Percentiles rank a stretch among this genome's conserved stretches.
These are phyloP conservation scores for Trichoderma simmonsii DNA, from an alignment of 2,329 filamentous ascomycete genomes.

Conservation along the genomic window DNA sequence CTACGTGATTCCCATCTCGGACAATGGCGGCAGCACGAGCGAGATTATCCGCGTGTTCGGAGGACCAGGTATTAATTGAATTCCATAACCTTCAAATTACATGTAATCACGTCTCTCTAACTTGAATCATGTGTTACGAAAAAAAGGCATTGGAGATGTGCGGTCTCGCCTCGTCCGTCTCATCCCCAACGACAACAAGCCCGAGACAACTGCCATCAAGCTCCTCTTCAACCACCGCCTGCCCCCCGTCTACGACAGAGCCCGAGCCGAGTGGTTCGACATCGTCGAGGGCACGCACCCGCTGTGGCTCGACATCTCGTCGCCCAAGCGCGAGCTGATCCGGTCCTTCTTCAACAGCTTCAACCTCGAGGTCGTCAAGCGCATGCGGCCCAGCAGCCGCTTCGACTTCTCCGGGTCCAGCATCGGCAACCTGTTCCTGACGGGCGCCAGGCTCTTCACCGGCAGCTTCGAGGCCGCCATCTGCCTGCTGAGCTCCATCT, in stretches of 20 bases:
- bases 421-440: constrained; percentile 76
- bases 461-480: constrained; percentile 91
- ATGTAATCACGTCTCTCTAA: constrained; percentile 24
- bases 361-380: constrained; percentile 75
- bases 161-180: constrained; percentile 74
- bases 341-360: constrained; percentile 73
- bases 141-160: constrained; percentile 53
- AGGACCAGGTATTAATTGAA: constrained; percentile 65
- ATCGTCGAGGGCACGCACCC: constrained; percentile 79
- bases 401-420: constrained; percentile 77
- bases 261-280: constrained; percentile 78
- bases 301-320: constrained; percentile 70
- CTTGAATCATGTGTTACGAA: neutral
- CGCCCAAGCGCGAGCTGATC: constrained; percentile 72
- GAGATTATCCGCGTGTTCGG: constrained; percentile 94
- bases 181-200: constrained; percentile 64
- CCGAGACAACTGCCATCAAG: constrained; percentile 73
- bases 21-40: constrained; percentile 92
- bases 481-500: constrained; percentile 83
- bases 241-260: constrained; percentile 53
- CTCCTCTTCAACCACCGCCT: constrained; percentile 85
- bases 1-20: constrained; percentile 92
- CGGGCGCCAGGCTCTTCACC: constrained; percentile 83
- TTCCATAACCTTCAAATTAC: neutral
- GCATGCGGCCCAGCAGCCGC: constrained; percentile 66